phyloP scores from a whole-genome alignment of 2,329 filamentous ascomycete species.

The Neopestalotiopsis clavispora region DNA sequence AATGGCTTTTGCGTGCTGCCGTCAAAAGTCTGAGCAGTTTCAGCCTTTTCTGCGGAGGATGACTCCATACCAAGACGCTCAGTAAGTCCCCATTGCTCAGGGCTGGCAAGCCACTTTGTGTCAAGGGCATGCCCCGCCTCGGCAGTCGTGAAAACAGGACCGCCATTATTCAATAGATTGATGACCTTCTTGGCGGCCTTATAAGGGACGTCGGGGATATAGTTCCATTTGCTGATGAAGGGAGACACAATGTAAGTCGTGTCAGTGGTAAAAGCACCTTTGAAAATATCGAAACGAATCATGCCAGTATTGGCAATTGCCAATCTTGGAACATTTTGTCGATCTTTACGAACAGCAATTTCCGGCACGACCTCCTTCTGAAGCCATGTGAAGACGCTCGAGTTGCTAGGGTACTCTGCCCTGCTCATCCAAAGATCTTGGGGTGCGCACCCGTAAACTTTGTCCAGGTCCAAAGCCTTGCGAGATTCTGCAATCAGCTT shows the following conservation, averaged over 20 bases:
- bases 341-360: conserved; percentile 60
- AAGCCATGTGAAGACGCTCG: conserved; percentile 84
- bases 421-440: conserved; percentile 82
- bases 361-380: conserved; percentile 75
- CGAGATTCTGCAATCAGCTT: conserved; percentile 72
- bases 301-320: conserved; percentile 88
- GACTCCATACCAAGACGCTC: neutral
- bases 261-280: conserved; percentile 88
- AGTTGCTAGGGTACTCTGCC: conserved; percentile 71
- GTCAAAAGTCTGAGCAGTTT: conserved; percentile 33
- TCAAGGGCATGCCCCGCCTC: conserved; percentile 37
- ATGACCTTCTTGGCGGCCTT: conserved; percentile 72
- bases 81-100: conserved; percentile 43
- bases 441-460: conserved; percentile 82
- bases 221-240: conserved; percentile 80
- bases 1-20: conserved; percentile 37
- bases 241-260: conserved; percentile 86
- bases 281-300: conserved; percentile 94
- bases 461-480: conserved; percentile 72
- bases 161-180: conserved; percentile 60
- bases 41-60: conserved; percentile 25
- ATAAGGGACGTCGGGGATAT: conserved; percentile 82
- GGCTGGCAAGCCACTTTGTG: conserved; percentile 53
- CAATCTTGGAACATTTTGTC: conserved; percentile 67
- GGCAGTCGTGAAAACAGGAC: conserved; percentile 48